Base-by-base conservation (phyloP, 331 rosid genomes). In the Spiraea crenata region DNA sequence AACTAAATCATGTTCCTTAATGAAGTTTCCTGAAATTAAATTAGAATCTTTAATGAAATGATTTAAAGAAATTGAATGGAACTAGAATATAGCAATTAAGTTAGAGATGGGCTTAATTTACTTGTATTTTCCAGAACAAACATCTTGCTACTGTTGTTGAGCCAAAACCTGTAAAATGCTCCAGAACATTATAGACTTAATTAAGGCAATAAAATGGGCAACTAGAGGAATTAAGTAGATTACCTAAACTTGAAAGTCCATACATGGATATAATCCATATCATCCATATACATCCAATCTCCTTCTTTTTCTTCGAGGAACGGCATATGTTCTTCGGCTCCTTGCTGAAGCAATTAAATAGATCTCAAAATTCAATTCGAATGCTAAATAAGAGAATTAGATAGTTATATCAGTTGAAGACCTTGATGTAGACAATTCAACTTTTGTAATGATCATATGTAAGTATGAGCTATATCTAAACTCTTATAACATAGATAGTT, bases 201-300 rank as follows among this genome's bases (percentile, higher is more conserved):
- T 17, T 45, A 8, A 45, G 60, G 25, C 16, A 4, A 50, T 8
- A 45, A 34, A 25, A 2, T 38, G 41, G 31, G 31, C 31, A 25
- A 25, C 31, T 25, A 25, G 31, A 25, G 31, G 31, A 25, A 25
- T 25, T 25, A 25, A 25, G 31, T 2, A 25, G 1, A 25, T 25
- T 25, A 80, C 84, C 78, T 72, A 76, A 81, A 81, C 7, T 64
- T 76, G 56, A 81, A 19, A 17, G 59, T 76, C 81, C 84, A 81
- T 17, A 67, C 63, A 17, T 46, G 54, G 19, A 35, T 6, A 38
- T 16, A 47, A 47, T 81, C 78, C 78, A 76, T 68, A 63, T 81
- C 84, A 49, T 63, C 63, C 25, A 76, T 1, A 6, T 72, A 40
- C 55, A 81, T n/a, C 69, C 68, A 67, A 3, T 65, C 3, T n/a